These are phyloP conservation scores for Tetrahymena borealis DNA, from an alignment of 73 alveolate species.

Conservation along the genomic window DNA sequence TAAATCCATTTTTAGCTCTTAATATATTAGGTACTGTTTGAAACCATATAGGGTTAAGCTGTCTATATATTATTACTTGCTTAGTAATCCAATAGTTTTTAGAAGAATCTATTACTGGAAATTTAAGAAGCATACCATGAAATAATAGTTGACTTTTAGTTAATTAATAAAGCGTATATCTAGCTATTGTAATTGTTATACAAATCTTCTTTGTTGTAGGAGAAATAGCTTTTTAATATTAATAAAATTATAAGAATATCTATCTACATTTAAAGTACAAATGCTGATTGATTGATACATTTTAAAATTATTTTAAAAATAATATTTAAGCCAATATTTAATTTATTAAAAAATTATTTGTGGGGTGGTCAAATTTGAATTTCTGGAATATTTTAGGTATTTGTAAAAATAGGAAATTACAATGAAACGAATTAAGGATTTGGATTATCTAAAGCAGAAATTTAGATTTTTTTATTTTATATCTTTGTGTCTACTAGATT, in stretches of 20 bases:
- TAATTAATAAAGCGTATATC: neutral
- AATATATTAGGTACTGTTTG: neutral
- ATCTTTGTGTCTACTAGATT: neutral
- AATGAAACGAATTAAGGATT: neutral
- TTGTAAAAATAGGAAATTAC: neutral
- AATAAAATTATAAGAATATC: neutral
- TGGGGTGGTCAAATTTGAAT: neutral
- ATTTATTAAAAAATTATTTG: neutral
- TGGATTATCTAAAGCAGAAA: neutral
- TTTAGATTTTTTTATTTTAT: neutral
- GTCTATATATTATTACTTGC: neutral
- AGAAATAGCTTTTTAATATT: neutral
- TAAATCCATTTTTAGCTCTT: neutral
- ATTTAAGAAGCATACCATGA: neutral
- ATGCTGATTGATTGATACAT: no score
- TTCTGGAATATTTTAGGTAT: neutral
- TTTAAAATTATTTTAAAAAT: no score
- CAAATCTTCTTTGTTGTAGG: neutral
- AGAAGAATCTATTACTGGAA: neutral
- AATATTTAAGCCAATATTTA: no score
- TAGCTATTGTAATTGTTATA: neutral
- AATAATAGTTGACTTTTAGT: neutral
- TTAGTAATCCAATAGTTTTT: neutral
- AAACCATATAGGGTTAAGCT: neutral
- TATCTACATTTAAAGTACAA: no score